A percentile compares a stretch with the other conserved stretches of the same genome.
Evolutionary conservation across 163 green algal species (phyloP).

Genomic region (Chlorella variabilis): DNA sequence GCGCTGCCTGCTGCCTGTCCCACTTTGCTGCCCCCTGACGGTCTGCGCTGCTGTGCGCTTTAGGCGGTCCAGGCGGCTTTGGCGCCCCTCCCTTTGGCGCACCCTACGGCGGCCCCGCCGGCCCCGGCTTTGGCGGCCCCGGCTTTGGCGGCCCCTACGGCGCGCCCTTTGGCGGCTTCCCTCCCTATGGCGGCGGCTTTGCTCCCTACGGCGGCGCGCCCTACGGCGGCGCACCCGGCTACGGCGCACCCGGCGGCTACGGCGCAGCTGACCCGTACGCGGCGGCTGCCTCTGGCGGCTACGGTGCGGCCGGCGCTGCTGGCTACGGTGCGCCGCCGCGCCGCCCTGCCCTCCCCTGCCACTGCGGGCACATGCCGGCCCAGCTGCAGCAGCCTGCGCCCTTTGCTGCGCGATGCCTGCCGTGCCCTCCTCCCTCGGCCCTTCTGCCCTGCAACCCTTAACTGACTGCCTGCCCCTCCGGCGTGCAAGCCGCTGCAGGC

Average conservation of each 20-base stretch:
- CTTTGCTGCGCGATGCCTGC: too few species aligned
- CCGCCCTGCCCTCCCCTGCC: too few species aligned
- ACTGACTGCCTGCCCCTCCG: too few species aligned
- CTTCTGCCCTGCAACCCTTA: neutral
- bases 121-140: conserved; percentile 22
- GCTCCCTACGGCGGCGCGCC: conserved; percentile 6
- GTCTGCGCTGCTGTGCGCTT: neutral
- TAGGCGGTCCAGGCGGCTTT: neutral
- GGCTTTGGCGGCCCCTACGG: conserved; percentile 18
- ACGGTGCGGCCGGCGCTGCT: conserved; percentile 2
- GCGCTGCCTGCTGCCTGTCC: neutral
- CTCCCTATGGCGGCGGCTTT: conserved; percentile 17
- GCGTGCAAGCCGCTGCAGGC: too few species aligned
- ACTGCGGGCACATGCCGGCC: too few species aligned
- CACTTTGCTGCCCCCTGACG: neutral
- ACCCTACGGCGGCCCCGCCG: neutral
- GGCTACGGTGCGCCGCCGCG: conserved; percentile 44
- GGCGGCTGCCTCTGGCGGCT: conserved; percentile 17
- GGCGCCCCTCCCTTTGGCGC: neutral
- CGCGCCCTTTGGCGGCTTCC: conserved; percentile 32
- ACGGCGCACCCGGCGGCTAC: conserved; percentile 22
- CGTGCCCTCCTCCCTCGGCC: neutral
- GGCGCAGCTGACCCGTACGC: conserved; percentile 24
- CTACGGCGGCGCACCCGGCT: conserved; percentile 30
- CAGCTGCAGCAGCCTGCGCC: too few species aligned